phyloP scores from a whole-genome alignment of 78 protist species.

The Guillardia theta region DNA sequence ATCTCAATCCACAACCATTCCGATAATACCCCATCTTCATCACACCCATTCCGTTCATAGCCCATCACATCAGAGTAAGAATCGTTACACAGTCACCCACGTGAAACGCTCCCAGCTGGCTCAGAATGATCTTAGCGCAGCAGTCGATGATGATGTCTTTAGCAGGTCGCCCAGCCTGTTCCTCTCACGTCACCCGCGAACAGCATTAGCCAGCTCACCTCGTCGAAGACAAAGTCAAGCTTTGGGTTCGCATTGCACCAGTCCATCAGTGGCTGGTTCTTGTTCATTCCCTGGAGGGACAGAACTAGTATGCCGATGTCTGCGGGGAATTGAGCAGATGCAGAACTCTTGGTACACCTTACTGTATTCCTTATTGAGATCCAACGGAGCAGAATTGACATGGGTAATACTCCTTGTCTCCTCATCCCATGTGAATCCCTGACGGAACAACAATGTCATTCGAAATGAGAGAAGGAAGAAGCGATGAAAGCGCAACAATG shows the following conservation, averaged over 20 bases:
- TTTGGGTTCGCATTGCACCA: neutral
- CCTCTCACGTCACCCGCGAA: neutral
- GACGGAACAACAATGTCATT: no score
- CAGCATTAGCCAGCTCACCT: neutral
- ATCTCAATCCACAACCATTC: no score
- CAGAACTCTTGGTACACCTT: neutral
- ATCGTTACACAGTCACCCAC: no score
- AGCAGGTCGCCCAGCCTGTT: neutral
- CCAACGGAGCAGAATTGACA: neutral
- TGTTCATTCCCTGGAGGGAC: slow-evolving; percentile 33
- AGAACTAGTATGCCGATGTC: no score
- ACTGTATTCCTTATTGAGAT: neutral
- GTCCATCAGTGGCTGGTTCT: slow-evolving; percentile 34
- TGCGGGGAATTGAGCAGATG: no score
- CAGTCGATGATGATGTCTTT: neutral
- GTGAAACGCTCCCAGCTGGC: neutral
- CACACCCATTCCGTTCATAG: no score
- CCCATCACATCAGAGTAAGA: no score
- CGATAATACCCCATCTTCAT: no score
- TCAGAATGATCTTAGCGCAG: neutral
- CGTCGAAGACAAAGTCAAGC: neutral
- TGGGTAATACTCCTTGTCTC: neutral
- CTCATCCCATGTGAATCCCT: no score
- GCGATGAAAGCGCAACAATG: neutral
- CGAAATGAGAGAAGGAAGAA: neutral